Evolutionary conservation across 129 eudicot genomes (phyloP).

Genomic region (Centrapalus pauciflorus): DNA sequence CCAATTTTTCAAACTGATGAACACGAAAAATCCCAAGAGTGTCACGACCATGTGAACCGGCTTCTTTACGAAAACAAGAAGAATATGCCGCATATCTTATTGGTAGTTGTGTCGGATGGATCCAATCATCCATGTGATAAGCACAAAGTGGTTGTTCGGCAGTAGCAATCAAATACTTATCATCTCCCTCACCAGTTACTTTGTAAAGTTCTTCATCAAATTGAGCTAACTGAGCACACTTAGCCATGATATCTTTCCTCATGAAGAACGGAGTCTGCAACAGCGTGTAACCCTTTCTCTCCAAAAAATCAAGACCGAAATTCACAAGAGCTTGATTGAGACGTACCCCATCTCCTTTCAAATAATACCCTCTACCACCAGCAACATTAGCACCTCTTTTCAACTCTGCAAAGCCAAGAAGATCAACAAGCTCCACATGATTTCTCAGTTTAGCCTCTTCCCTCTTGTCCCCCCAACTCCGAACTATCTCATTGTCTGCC

Average conservation of each 20-base stretch:
- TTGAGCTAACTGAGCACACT: constrained; percentile 73
- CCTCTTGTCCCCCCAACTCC: constrained; percentile 65
- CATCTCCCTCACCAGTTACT: constrained; percentile 73
- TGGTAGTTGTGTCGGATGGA: constrained; percentile 54
- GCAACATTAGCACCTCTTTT: constrained; percentile 59
- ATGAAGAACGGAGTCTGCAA: constrained; percentile 70
- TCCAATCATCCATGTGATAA: constrained; percentile 71
- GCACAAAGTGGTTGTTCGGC: constrained; percentile 88
- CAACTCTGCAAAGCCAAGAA: constrained; percentile 62
- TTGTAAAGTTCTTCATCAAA: constrained; percentile 85
- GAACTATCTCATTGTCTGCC: constrained; percentile 55
- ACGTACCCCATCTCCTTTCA: constrained; percentile 61
- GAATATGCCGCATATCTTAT: constrained; percentile 71
- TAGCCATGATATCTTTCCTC: constrained; percentile 71
- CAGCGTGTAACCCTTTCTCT: constrained; percentile 39
- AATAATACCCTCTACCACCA: constrained; percentile 67
- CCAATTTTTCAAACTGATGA: constrained; percentile 74
- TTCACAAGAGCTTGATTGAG: constrained; percentile 75
- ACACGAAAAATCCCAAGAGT: constrained; percentile 73
- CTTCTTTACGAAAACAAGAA: constrained; percentile 77
- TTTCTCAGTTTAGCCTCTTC: constrained; percentile 43
- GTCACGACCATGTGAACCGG: constrained; percentile 76
- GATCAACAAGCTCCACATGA: constrained; percentile 75
- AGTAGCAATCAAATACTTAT: constrained; percentile 70
- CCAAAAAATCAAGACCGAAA: constrained; percentile 54